These are phyloP conservation scores for Closterium sp. DNA, from an alignment of 139 green algal genomes.

Conservation along the genomic window DNA sequence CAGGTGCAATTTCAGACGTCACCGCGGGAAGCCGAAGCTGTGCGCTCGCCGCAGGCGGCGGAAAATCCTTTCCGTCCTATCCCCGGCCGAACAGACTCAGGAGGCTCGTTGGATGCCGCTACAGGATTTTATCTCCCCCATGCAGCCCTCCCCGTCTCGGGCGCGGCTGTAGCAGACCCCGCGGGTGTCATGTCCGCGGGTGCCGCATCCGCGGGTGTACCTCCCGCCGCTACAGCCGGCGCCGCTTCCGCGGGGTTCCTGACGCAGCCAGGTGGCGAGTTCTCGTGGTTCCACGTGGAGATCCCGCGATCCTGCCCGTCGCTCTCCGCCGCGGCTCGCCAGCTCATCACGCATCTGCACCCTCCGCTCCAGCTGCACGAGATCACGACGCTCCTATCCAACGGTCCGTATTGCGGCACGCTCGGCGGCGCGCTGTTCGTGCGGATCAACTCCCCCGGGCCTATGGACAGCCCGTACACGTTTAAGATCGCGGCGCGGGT, in stretches of 20 bases:
- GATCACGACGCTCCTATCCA: conserved; percentile 27
- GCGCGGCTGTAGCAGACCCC: neutral
- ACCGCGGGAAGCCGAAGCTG: neutral
- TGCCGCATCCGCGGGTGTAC: neutral
- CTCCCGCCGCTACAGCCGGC: neutral
- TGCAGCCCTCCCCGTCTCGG: neutral
- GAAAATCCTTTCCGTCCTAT: neutral
- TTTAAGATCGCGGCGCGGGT: conserved; percentile 18
- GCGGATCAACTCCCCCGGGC: conserved; percentile 22
- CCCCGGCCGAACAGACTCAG: neutral
- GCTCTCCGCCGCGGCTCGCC: conserved; percentile 7
- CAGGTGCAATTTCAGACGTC: neutral
- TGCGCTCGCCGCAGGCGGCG: neutral
- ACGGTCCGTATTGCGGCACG: conserved; percentile 35
- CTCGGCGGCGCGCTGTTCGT: conserved; percentile 21
- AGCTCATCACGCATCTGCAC: conserved; percentile 10
- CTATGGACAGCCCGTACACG: conserved; percentile 14
- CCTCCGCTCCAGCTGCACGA: conserved; percentile 25
- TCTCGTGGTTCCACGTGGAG: conserved; percentile 45
- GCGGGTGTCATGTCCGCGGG: no score
- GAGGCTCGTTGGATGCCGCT: neutral
- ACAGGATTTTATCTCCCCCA: conserved; percentile 1
- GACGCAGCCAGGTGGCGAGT: conserved; percentile 1
- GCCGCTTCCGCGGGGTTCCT: neutral
- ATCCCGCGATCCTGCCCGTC: conserved; percentile 12